phyloP scores from a whole-genome alignment of 345 rosid species.

The Linum usitatissimum region DNA sequence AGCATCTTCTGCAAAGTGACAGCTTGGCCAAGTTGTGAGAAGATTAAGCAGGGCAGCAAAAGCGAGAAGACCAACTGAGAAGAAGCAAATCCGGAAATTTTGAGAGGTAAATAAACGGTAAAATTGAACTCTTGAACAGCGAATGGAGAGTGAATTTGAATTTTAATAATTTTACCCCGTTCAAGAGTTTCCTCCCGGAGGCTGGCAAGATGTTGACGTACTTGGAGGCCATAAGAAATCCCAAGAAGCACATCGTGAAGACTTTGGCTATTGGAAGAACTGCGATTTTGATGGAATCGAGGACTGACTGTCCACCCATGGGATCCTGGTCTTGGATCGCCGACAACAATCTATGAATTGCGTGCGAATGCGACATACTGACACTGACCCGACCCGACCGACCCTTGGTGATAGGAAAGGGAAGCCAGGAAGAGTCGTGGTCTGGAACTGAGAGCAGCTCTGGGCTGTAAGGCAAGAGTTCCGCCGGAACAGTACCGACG shows the following conservation, averaged over 20 bases:
- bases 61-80: constrained; percentile 89
- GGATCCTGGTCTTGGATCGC: constrained; percentile 26
- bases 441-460: too few species aligned
- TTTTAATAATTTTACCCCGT: constrained; percentile 52
- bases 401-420: not conserved
- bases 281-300: constrained; percentile 66
- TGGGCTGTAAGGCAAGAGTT: too few species aligned
- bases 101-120: not conserved
- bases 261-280: constrained; percentile 95
- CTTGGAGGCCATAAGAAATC: constrained; percentile 97
- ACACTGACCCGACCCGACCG: not conserved
- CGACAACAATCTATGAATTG: constrained; percentile 33
- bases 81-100: not conserved
- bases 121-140: not conserved
- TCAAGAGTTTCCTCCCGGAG: constrained; percentile 73
- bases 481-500: too few species aligned
- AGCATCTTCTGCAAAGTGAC: constrained; percentile 73
- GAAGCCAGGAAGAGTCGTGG: too few species aligned
- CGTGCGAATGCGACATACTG: not conserved
- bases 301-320: constrained; percentile 42
- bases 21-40: constrained; percentile 97
- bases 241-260: constrained; percentile 86
- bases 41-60: constrained; percentile 93
- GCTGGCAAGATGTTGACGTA: constrained; percentile 86
- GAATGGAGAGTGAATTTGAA: too few species aligned